Conservation (phyloP, 208 protist genomes). For the Leishmania tarentolae region DNA sequence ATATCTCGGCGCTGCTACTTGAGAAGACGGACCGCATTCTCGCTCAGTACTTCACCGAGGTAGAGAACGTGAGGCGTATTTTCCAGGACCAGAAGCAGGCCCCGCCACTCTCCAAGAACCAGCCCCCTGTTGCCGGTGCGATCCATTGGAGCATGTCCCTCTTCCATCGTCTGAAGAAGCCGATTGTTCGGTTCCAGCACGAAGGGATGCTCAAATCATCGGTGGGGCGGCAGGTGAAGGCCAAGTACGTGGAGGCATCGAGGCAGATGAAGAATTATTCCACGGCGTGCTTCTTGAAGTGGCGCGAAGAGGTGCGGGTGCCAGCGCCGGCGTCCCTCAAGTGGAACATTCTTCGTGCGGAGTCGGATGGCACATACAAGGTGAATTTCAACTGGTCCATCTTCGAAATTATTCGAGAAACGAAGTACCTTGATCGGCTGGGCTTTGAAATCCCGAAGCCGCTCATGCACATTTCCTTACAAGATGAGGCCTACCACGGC, state of each 20-base stretch:
- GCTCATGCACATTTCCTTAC: slow-evolving; percentile 97
- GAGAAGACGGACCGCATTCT: slow-evolving; percentile 97
- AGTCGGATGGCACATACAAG: slow-evolving; percentile 71
- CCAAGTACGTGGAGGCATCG: slow-evolving; percentile 93
- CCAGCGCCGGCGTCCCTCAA: slow-evolving; percentile 91
- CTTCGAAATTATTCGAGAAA: slow-evolving; percentile 96
- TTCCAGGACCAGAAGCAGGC: slow-evolving; percentile 89
- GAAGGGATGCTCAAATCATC: slow-evolving; percentile 92
- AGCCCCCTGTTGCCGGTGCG: slow-evolving; percentile 96
- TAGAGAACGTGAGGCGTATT: slow-evolving; percentile 90
- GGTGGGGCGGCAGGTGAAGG: slow-evolving; percentile 89
- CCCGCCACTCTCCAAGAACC: slow-evolving; percentile 97
- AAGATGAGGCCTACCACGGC: slow-evolving; percentile 97
- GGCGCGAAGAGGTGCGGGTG: slow-evolving; percentile 88
- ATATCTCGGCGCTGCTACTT: slow-evolving; percentile 93
- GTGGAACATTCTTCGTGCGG: slow-evolving; percentile 82
- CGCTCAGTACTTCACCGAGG: slow-evolving; percentile 93
- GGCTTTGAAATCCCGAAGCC: slow-evolving; percentile 96
- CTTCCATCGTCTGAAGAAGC: slow-evolving; percentile 97
- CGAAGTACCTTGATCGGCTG: slow-evolving; percentile 97
- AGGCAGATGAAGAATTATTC: slow-evolving; percentile 95
- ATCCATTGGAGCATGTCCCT: slow-evolving; percentile 97
- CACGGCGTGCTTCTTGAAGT: slow-evolving; percentile 88
- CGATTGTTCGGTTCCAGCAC: slow-evolving; percentile 95
- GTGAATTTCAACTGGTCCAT: slow-evolving; percentile 96